A percentile compares a stretch with the other conserved stretches of the same genome.
Conservation (phyloP, 495 filamentous ascomycete genomes). For the Penicillium argentinense region DNA sequence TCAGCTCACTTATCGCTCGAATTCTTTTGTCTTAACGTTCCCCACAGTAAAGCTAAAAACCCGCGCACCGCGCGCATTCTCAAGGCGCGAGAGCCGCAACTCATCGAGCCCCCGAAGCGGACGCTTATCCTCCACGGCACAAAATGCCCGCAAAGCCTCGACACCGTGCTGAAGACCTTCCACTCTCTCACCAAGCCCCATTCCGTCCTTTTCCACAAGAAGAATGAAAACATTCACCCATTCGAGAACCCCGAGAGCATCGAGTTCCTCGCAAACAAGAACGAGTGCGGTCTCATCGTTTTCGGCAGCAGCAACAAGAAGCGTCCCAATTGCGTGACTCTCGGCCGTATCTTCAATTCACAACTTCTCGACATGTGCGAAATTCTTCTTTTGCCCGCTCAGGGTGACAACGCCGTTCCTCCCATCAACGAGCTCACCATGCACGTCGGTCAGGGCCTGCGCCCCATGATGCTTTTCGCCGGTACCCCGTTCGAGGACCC, state of each 20-base stretch:
- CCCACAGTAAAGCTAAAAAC: conserved; percentile 78
- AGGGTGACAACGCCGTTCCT: conserved; percentile 58
- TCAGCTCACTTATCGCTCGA: background rate
- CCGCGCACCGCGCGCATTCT: conserved; percentile 91
- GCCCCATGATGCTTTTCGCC: conserved; percentile 84
- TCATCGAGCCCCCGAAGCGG: conserved; percentile 81
- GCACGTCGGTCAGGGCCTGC: conserved; percentile 67
- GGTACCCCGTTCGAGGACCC: conserved; percentile 81
- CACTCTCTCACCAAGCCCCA: conserved; percentile 76
- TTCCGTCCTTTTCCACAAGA: conserved; percentile 87
- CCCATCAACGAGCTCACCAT: conserved; percentile 84
- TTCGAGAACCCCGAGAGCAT: conserved; percentile 87
- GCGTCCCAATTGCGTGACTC: conserved; percentile 81
- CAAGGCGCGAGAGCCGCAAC: conserved; percentile 86
- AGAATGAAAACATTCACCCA: conserved; percentile 82
- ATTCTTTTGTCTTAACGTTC: background rate
- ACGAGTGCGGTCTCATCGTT: conserved; percentile 79
- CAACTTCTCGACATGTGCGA: conserved; percentile 94
- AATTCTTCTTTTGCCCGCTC: conserved; percentile 70
- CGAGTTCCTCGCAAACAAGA: conserved; percentile 93
- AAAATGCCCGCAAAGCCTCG: conserved; percentile 71
- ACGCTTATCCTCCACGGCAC: conserved; percentile 84
- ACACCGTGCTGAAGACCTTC: conserved; percentile 79
- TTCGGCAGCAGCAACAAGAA: conserved; percentile 89
- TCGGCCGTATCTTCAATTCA: conserved; percentile 78